Evolutionary conservation across 2,329 filamentous ascomycete genomes (phyloP), one percentile per base, ranked within the genome.

Genomic region (Pezicula radicicola): DNA sequence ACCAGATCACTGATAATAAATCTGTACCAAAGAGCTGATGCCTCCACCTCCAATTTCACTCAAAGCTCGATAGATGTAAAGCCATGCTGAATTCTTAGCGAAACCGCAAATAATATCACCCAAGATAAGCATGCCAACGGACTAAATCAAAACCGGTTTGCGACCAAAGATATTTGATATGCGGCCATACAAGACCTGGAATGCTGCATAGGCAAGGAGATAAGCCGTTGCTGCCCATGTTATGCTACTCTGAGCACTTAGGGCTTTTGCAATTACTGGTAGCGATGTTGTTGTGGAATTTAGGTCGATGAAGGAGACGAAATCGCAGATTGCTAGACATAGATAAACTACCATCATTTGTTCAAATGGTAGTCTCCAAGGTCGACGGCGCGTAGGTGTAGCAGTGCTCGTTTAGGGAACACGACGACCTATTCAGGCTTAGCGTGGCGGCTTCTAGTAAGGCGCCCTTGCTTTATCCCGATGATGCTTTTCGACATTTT

Each of bases 11-110:
- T 73, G 3, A 79, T 65, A 19, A 81, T 70, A 50, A 79, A 72
- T 37, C 74, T 72, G 3, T n/a, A 70, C 66, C 3, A 80, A 63
- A 28, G 75, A 59, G 46, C 68, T 70, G 53, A 75, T 69, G 0
- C 76, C 76, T 2, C 73, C 75, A 1, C 66, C 71, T 0, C 75
- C 77, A 2, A 78, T 59, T 0, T 82, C 82, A 48, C 84, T 78
- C 1, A 85, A 62, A 0, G 72, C 72, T 0, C 81, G 71, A 6
- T 67, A 72, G 3, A 69, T 72, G 10, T 85, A 79, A 1, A 87
- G 67, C 58, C 0, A 68, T 18, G 40, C 59, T 3, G 69, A 69
- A 3, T 68, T 70, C 37, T 69, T 64, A 0, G 74, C 64, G 2
- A 77, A 62, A 0, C 73, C 75, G 2, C 72, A 69, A 1, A 72